Evolutionary conservation across 192 early-diverging fungal genomes (phyloP).

Genomic region (Coemansia sp.): DNA sequence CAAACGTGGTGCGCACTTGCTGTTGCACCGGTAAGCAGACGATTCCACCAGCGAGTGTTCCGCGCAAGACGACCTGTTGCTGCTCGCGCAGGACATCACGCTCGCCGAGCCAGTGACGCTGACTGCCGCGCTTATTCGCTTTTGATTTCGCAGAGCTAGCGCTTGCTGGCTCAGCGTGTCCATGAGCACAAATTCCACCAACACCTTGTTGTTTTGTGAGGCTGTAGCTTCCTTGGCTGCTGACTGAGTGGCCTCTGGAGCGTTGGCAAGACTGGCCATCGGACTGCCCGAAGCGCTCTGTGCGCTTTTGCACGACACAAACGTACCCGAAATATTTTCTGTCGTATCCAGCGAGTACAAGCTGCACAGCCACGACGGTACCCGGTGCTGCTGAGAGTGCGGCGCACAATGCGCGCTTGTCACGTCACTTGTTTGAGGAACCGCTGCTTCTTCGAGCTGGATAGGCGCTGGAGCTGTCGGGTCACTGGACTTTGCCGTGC

Average conservation of each 20-base stretch:
- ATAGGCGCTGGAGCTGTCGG: slow-evolving; percentile 1
- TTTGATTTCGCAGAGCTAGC: not conserved
- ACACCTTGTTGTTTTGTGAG: slow-evolving; percentile 4
- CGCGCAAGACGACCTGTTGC: slow-evolving; percentile 26
- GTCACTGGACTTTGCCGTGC: slow-evolving; percentile 27
- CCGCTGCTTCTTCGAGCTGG: not conserved
- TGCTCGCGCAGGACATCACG: slow-evolving; percentile 9
- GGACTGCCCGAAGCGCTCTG: slow-evolving; percentile 4
- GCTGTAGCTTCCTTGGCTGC: not conserved
- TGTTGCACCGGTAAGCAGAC: slow-evolving; percentile 29
- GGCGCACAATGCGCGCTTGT: not conserved
- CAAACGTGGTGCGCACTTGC: slow-evolving; percentile 36
- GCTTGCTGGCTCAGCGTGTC: slow-evolving; percentile 13
- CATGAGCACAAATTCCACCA: slow-evolving; percentile 19
- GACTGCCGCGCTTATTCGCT: not conserved
- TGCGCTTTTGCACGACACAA: slow-evolving; percentile 37
- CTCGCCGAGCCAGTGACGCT: slow-evolving; percentile 11
- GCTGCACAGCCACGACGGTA: slow-evolving; percentile 2
- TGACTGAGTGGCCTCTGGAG: not conserved
- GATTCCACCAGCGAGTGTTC: slow-evolving; percentile 20
- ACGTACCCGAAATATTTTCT: slow-evolving; percentile 21
- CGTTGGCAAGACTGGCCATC: not conserved
- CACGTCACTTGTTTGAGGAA: not conserved
- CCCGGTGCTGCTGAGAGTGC: not conserved
- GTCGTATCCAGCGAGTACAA: not conserved